Evolutionary conservation across 306 rosid species (phyloP).

Genomic region (Trichosanthes truncata): DNA sequence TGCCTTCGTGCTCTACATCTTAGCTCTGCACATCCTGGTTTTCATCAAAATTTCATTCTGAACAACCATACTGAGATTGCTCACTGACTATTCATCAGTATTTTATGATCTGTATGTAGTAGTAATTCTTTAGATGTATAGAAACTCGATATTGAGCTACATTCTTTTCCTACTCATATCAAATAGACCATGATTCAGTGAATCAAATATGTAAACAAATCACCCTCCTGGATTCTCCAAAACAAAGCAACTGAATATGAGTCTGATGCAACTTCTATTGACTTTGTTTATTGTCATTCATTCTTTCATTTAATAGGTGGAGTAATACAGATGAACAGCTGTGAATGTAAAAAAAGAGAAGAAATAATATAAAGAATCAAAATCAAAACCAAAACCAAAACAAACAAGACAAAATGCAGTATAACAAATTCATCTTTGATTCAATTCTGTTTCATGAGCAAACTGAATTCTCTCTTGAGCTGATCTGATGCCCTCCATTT

Average conservation of each 20-base stretch:
- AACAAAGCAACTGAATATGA: background rate
- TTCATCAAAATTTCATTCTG: conserved; percentile 73
- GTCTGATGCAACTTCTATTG: background rate
- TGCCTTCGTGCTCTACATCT: conserved; percentile 78
- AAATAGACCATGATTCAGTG: background rate
- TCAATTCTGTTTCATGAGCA: conserved; percentile 16
- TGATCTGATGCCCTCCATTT: conserved; percentile 62
- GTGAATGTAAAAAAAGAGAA: background rate
- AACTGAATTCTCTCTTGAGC: conserved; percentile 43
- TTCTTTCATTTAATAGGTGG: background rate
- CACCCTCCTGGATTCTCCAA: background rate
- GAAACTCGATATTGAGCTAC: background rate
- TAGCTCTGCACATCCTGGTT: conserved; percentile 65
- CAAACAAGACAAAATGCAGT: background rate
- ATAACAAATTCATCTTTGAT: background rate
- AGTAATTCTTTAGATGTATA: background rate
- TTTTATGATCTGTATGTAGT: background rate
- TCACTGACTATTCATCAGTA: background rate
- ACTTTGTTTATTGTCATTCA: conserved; percentile 1
- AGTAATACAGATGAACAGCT: conserved; percentile 4
- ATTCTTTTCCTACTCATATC: background rate
- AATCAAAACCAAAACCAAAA: background rate
- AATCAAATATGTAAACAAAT: background rate
- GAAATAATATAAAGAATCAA: background rate
- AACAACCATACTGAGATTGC: background rate